A percentile compares a stretch with the other conserved stretches of the same genome.
These are phyloP conservation scores for Ciborinia camelliae DNA, from an alignment of 2,329 filamentous ascomycete genomes.

Conservation along the genomic window DNA sequence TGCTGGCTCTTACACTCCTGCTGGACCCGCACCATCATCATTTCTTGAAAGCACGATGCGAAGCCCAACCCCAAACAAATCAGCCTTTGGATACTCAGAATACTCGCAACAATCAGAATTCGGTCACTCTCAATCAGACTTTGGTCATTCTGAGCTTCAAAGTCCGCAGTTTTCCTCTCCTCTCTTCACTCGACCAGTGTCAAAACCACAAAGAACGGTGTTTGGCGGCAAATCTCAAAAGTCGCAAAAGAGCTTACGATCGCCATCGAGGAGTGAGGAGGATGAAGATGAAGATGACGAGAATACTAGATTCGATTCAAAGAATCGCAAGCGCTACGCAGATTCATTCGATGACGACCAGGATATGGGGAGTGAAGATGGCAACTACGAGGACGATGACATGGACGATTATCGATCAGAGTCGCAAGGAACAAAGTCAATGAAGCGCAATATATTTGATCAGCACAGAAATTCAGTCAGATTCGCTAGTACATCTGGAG, in stretches of 20 bases:
- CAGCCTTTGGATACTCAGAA: conserved; percentile 27
- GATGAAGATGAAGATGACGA: conserved; percentile 46
- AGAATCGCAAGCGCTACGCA: conserved; percentile 38
- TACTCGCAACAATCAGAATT: conserved; percentile 39
- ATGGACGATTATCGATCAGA: conserved; percentile 29
- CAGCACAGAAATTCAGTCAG: conserved; percentile 50
- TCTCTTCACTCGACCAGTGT: conserved; percentile 25
- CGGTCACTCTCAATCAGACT: conserved; percentile 27
- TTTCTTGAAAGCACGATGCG: conserved; percentile 51
- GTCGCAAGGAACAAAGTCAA: conserved; percentile 34
- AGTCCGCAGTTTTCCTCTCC: conserved; percentile 25
- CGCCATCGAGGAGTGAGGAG: conserved; percentile 39
- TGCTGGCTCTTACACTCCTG: conserved; percentile 53
- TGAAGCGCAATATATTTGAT: conserved; percentile 31
- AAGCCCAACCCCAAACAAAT: conserved; percentile 33
- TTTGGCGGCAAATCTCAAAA: conserved; percentile 11
- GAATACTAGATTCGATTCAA: conserved; percentile 40
- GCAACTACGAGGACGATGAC: conserved; percentile 41
- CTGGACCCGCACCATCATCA: conserved; percentile 50
- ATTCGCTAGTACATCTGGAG: conserved; percentile 20
- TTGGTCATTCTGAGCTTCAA: conserved; percentile 23
- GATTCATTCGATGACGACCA: conserved; percentile 40
- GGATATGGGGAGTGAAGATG: conserved; percentile 42
- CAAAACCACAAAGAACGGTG: conserved; percentile 43
- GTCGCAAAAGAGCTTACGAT: conserved; percentile 25